phyloP scores from a whole-genome alignment of 805 yeast genomes.

The Lachancea lanzarotensis region DNA sequence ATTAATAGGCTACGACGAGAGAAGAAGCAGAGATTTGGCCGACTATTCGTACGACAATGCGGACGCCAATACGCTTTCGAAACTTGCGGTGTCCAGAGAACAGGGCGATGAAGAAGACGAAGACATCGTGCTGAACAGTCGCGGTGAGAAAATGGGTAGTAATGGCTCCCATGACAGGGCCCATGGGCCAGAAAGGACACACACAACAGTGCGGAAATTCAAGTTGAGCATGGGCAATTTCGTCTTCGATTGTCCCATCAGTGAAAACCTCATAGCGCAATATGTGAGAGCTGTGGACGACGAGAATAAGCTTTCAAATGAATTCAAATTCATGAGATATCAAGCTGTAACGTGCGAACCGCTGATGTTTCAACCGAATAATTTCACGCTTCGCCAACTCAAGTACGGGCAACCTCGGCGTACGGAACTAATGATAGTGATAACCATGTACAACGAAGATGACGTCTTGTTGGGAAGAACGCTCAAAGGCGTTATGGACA shows the following conservation, averaged over 20 bases:
- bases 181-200: conserved; percentile 13
- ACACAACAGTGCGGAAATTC: conserved; percentile 28
- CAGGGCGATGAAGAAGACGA: conserved; percentile 4
- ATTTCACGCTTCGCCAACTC: conserved; percentile 77
- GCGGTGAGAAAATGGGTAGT: conserved; percentile 13
- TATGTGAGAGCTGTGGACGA: conserved; percentile 40
- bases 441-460: conserved; percentile 87
- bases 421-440: conserved; percentile 79
- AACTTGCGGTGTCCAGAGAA: conserved; percentile 6
- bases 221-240: conserved; percentile 57
- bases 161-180: conserved; percentile 22
- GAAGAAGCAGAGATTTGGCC: conserved; percentile 7
- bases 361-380: conserved; percentile 48
- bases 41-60: conserved; percentile 7
- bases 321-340: conserved; percentile 83
- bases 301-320: conserved; percentile 34
- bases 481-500: conserved; percentile 83
- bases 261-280: conserved; percentile 54
- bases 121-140: neutral
- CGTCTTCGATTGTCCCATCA: conserved; percentile 83
- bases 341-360: conserved; percentile 95
- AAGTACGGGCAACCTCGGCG: conserved; percentile 70
- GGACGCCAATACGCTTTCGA: conserved; percentile 8
- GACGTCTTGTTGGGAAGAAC: conserved; percentile 79
- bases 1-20: conserved; percentile 2